Evolutionary conservation across 225 moss, liverwort and hornwort species (phyloP), one percentile per base, ranked within the genome.

Genomic region (Marchantia paleacea): DNA sequence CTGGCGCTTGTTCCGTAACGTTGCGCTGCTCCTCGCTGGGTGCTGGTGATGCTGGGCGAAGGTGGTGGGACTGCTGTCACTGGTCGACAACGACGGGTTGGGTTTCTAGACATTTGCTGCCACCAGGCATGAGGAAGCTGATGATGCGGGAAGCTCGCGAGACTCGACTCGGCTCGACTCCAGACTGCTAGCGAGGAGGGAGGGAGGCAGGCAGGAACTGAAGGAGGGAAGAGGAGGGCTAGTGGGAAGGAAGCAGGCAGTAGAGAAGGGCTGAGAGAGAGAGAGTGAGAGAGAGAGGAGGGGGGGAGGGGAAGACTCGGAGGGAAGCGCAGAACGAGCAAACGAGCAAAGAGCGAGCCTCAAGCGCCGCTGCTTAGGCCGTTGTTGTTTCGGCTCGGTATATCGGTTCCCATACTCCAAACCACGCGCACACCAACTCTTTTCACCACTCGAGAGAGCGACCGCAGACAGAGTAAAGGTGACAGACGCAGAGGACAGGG

Each of bases 111-210:
- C 74, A 29, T 60, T 39, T 22, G 75, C 19, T 76, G 22, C 78
- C 12, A 0, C 31, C 53, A 65, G 65, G 65, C 63, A 65, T 61
- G 50, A 48, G 39, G 50, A 26, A 24, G 63, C 78, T 51, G 64
- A 65, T 78, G 64, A 51, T 78, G 64, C 78, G 65, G 78, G 78
- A 58, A 39, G 58, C 75, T 76, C 20, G 39, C 25, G 58, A 47
- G 16, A 47, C 30, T 58, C 19, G 57, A 58, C 60, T 31, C 57
- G 39, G 11, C 19, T 51, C 26, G 55, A 57, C 6, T 51, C 50
- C n/a, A n/a, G 58, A 28, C 9, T 76, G 16, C 29, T 26, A 22
- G 51, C 52, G 26, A 52, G 75, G 9, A 28, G 58, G 75, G 18
- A 28, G 29, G 75, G 10, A 31, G 28, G 30, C 39, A 39, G 39